These are phyloP conservation scores for Betula pendula DNA, from an alignment of 306 rosid species.

Conservation along the genomic window DNA sequence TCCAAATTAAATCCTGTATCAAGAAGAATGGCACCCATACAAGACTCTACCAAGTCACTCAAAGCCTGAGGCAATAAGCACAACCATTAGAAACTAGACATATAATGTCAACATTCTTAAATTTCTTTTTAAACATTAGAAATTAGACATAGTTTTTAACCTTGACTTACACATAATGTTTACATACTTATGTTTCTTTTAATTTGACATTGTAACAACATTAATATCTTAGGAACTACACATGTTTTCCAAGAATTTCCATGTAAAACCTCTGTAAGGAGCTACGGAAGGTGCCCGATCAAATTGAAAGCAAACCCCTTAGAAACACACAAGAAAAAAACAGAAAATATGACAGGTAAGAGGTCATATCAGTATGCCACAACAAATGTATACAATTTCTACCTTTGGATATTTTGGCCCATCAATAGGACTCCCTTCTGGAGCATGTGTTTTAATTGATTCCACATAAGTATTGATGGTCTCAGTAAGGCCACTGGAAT, in stretches of 20 bases:
- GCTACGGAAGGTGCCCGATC: no score
- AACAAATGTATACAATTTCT: slow-evolving; percentile 7
- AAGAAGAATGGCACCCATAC: slow-evolving; percentile 88
- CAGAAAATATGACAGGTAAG: no score
- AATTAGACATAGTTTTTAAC: neutral
- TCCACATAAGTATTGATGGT: slow-evolving; percentile 59
- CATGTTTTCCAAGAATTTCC: neutral
- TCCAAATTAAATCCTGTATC: slow-evolving; percentile 83
- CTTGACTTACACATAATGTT: neutral
- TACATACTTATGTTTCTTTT: neutral
- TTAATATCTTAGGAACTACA: neutral
- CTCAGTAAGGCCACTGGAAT: slow-evolving; percentile 56
- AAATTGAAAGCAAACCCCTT: no score
- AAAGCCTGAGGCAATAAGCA: slow-evolving; percentile 60
- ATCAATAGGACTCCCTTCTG: slow-evolving; percentile 30
- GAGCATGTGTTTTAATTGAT: slow-evolving; percentile 35
- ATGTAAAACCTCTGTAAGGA: neutral
- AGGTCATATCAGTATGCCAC: neutral
- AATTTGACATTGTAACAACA: neutral
- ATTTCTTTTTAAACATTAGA: neutral
- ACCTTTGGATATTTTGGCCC: slow-evolving; percentile 90
- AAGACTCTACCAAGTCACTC: slow-evolving; percentile 90
- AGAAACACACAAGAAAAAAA: no score
- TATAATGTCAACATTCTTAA: neutral
- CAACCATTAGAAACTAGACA: slow-evolving; percentile 16